Percentiles rank a stretch among this genome's conserved stretches.
phyloP scores from a whole-genome alignment of 1,284 basidiomycete genomes.

The Sanghuangporus baumii region DNA sequence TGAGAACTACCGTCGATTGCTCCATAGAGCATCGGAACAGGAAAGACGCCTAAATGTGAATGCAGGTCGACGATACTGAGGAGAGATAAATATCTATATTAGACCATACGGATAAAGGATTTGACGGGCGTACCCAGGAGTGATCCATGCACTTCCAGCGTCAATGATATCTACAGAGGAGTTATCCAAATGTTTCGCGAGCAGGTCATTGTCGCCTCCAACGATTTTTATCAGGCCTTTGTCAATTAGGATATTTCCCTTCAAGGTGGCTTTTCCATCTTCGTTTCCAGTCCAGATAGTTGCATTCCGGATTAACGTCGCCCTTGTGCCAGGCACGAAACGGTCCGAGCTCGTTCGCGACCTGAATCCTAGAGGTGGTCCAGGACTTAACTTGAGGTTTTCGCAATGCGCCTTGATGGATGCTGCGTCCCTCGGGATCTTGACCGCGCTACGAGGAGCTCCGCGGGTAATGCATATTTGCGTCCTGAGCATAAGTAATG shows the following conservation, averaged over 20 bases:
- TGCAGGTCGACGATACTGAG: conserved; percentile 54
- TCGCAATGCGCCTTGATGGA: conserved; percentile 17
- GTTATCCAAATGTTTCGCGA: conserved; percentile 17
- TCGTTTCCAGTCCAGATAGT: conserved; percentile 75
- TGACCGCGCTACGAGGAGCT: background rate
- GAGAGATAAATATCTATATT: background rate
- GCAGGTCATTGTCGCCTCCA: conserved; percentile 36
- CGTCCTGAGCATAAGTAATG: background rate
- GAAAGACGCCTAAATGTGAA: conserved; percentile 52
- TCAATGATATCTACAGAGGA: conserved; percentile 24
- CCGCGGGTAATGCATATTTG: background rate
- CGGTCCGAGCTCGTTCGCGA: conserved; percentile 63
- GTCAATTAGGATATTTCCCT: conserved; percentile 52
- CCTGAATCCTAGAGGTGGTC: conserved; percentile 46
- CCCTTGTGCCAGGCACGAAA: conserved; percentile 58
- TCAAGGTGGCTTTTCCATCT: conserved; percentile 59
- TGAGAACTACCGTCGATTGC: conserved; percentile 36
- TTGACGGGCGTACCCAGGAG: conserved; percentile 29
- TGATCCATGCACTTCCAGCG: conserved; percentile 32
- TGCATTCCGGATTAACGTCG: conserved; percentile 72
- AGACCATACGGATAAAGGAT: background rate
- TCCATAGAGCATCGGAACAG: conserved; percentile 32
- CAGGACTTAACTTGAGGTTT: conserved; percentile 22
- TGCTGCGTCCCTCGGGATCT: background rate
- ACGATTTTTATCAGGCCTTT: conserved; percentile 52